Base-by-base conservation (phyloP, 495 filamentous ascomycete genomes). In the Xylaria flabelliformis region DNA sequence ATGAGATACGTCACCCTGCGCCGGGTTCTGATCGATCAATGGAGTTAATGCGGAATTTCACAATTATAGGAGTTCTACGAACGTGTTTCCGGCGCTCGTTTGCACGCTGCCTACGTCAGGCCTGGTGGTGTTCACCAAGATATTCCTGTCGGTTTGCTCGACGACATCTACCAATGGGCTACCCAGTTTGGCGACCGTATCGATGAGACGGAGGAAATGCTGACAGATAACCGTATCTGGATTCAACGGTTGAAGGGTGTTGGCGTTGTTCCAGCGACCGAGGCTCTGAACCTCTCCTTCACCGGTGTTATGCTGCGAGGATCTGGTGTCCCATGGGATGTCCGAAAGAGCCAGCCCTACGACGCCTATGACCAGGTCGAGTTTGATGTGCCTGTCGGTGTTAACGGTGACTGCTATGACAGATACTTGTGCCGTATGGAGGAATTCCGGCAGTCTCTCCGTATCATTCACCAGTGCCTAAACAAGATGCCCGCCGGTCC, bases 171-270 rank as follows among this genome's bases (percentile, higher is more conserved):
- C 86, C 95, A 98, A 83, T 99, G 97, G 97, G 97, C 97, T 4
- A 99, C 97, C 51, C 97, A 99, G 83, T 99, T 99, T 78, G 94
- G 94, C 77, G 97, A 99, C 87, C 94, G 97, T 76, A 97, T 99
- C 80, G 97, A 99, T 81, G 97, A 99, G 82, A 98, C 96, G 64
- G 97, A 99, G 82, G 97, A 99, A 82, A 90, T 99, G 80, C 89
- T 99, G 56, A 98, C 97, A 19, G 97, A 99, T 81, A 99, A 99
- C 88, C 94, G 97, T 78, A 99, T 99, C 84, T 99, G 97, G 97
- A 94, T 93, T 79, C 91, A 92, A 71, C 89, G 97, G 74, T 97
- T 97, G 72, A 89, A 95, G 82, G 93, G 93, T 74, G 88, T 99
- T 66, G 97, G 97, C 78, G 93, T 97, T 66, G 94, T 99, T 48